Conservation (phyloP, 495 filamentous ascomycete genomes). For the Hypomontagnella submonticulosa region DNA sequence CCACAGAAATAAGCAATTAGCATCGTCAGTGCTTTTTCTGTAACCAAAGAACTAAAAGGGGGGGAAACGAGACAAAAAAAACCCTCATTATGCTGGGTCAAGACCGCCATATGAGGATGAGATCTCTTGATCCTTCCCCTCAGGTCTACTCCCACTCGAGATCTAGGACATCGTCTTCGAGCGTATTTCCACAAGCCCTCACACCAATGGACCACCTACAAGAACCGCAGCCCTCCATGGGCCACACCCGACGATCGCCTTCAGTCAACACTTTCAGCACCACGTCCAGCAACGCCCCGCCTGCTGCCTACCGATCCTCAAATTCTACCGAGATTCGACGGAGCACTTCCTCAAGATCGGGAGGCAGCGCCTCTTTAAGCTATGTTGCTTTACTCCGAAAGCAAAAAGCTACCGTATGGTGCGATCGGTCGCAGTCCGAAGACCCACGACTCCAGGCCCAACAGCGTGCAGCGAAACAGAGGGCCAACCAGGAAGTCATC, state of each 20-base stretch:
- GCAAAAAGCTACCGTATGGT: slow-evolving; percentile 99
- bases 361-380: slow-evolving; percentile 69
- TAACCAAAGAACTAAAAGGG: slow-evolving; percentile 24
- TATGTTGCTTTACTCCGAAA: slow-evolving; percentile 95
- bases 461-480: slow-evolving; percentile 82
- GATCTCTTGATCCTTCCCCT: slow-evolving; percentile 52
- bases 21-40: slow-evolving; percentile 33
- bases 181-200: slow-evolving; percentile 60
- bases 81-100: slow-evolving; percentile 42
- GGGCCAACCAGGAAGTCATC: slow-evolving; percentile 83
- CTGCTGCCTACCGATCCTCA: slow-evolving; percentile 60
- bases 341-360: slow-evolving; percentile 77
- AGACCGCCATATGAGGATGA: slow-evolving; percentile 45
- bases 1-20: slow-evolving; percentile 39
- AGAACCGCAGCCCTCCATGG: slow-evolving; percentile 52
- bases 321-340: slow-evolving; percentile 73
- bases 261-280: slow-evolving; percentile 83
- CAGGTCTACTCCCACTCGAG: slow-evolving; percentile 61
- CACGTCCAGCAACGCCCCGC: slow-evolving; percentile 63
- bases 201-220: slow-evolving; percentile 48
- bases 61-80: slow-evolving; percentile 21
- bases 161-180: slow-evolving; percentile 70
- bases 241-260: slow-evolving; percentile 70
- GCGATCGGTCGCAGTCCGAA: slow-evolving; percentile 91
- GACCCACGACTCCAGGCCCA: slow-evolving; percentile 85